Percentiles rank a stretch among this genome's conserved stretches.
Conservation (phyloP, 495 filamentous ascomycete genomes). For the Pyrenula aspistea region DNA sequence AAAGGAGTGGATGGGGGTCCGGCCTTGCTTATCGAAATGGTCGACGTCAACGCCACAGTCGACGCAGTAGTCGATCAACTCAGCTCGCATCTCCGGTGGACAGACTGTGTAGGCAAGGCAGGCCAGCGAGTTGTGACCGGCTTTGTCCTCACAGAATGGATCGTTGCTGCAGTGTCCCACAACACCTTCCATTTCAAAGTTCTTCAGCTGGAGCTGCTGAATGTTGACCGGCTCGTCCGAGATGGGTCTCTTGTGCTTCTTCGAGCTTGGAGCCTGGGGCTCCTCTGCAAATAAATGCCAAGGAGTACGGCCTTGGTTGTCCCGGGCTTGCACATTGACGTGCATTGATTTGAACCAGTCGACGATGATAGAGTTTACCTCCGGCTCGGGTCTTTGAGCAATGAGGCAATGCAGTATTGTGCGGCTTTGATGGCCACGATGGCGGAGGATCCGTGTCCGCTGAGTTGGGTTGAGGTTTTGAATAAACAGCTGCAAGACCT, state of each 20-base stretch:
- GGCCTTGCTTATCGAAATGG: background rate
- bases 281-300: too few relatives aligned
- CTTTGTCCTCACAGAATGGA: background rate
- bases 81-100: background rate
- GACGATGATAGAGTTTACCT: background rate
- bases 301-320: background rate
- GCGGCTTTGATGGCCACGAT: background rate
- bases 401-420: background rate
- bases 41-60: background rate
- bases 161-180: background rate
- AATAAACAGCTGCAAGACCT: background rate
- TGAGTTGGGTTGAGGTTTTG: background rate
- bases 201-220: background rate
- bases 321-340: background rate
- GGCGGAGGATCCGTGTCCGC: background rate
- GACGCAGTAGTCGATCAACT: background rate
- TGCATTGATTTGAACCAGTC: background rate
- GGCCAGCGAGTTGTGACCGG: background rate
- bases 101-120: background rate
- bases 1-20: background rate
- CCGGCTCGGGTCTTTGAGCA: background rate
- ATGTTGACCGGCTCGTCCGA: background rate
- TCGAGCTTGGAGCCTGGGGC: background rate
- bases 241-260: background rate
- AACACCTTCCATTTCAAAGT: background rate